phyloP scores from a whole-genome alignment of 2,329 filamentous ascomycete species.

The Triangularia verruculosa region DNA sequence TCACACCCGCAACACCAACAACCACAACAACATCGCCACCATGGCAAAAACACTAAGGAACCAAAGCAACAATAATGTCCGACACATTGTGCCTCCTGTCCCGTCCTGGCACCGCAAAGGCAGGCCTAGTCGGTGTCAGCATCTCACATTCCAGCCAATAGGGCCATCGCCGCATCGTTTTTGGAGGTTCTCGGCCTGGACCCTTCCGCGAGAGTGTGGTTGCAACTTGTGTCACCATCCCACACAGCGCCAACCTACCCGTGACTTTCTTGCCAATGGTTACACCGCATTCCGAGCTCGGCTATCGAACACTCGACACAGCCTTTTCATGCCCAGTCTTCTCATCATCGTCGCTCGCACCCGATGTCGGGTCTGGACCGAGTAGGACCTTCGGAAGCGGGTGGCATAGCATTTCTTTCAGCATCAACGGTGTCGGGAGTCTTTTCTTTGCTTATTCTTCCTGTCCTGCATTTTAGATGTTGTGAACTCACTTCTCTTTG shows the following conservation, averaged over 20 bases:
- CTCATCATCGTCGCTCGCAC: background rate
- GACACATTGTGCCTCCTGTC: background rate
- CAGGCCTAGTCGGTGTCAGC: constrained; percentile 15
- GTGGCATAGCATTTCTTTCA: background rate
- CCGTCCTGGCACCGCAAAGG: background rate
- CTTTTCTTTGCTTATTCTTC: background rate
- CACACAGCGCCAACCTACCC: constrained; percentile 1
- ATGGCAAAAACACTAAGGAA: constrained; percentile 15
- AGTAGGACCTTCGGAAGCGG: background rate
- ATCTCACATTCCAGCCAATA: background rate
- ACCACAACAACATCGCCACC: constrained; percentile 14
- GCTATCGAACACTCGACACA: background rate
- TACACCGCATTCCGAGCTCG: constrained; percentile 12
- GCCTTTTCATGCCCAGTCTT: background rate
- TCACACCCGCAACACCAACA: constrained; percentile 20
- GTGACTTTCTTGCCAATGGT: constrained; percentile 7
- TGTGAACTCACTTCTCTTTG: background rate
- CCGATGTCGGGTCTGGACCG: background rate
- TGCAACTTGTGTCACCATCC: background rate
- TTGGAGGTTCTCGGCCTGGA: background rate
- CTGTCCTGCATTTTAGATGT: background rate
- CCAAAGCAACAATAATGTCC: constrained; percentile 14
- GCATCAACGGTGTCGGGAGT: background rate
- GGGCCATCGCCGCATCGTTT: background rate
- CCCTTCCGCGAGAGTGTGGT: background rate